A percentile compares a stretch with the other conserved stretches of the same genome.
These are phyloP conservation scores for Colletotrichum cereale DNA, from an alignment of 2,329 filamentous ascomycete genomes.

Conservation along the genomic window DNA sequence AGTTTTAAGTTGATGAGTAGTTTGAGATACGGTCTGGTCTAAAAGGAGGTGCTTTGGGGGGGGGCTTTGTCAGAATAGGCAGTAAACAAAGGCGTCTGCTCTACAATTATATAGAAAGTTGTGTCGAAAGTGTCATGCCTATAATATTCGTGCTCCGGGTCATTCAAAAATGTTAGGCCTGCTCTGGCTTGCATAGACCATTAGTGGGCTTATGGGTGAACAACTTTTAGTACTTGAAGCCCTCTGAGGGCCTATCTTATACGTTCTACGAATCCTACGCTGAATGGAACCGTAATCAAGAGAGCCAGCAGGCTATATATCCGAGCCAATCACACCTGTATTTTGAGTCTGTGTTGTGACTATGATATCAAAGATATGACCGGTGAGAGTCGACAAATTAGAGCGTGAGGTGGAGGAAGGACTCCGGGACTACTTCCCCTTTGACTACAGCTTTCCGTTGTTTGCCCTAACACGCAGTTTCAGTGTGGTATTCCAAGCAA, in stretches of 20 bases:
- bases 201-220: slow-evolving; percentile 20
- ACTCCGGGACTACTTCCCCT: slow-evolving; percentile 1
- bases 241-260: neutral
- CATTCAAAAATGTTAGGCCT: neutral
- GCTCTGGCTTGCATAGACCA: neutral
- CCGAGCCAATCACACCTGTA: slow-evolving; percentile 14
- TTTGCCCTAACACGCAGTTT: neutral
- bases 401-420: neutral
- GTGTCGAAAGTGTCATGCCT: accelerated
- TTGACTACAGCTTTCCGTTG: neutral
- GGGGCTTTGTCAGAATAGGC: no score
- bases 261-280: slow-evolving; percentile 25
- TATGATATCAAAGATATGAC: neutral
- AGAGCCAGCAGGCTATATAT: neutral
- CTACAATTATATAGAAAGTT: neutral
- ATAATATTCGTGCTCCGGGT: no score
- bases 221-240: neutral
- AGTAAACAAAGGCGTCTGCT: neutral
- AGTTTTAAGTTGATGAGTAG: no score
- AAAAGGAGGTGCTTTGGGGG: no score
- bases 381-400: neutral
- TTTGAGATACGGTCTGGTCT: no score
- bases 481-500: neutral
- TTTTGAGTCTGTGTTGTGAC: neutral
- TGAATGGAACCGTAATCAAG: neutral